These are phyloP conservation scores for Suillus lakei DNA, from an alignment of 768 basidiomycete species.

Conservation along the genomic window DNA sequence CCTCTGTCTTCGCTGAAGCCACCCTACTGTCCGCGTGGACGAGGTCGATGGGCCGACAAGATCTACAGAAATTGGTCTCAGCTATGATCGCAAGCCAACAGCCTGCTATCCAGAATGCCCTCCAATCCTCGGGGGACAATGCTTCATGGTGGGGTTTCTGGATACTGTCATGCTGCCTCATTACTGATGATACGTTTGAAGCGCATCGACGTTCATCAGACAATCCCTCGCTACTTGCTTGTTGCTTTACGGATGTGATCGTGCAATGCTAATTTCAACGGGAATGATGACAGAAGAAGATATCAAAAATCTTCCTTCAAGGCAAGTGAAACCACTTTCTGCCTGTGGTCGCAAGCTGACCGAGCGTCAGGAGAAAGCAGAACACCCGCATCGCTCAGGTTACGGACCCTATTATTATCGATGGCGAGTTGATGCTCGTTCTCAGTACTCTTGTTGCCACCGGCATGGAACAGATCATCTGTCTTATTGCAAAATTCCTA, in stretches of 20 bases:
- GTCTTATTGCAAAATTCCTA: slow-evolving; percentile 65
- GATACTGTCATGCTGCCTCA: not conserved
- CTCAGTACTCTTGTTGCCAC: slow-evolving; percentile 56
- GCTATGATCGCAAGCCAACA: slow-evolving; percentile 51
- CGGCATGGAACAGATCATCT: slow-evolving; percentile 52
- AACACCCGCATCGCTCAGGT: slow-evolving; percentile 45
- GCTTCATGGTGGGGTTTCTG: slow-evolving; percentile 40
- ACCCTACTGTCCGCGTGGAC: slow-evolving; percentile 65
- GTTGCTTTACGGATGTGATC: slow-evolving; percentile 69
- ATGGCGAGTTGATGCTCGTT: slow-evolving; percentile 58
- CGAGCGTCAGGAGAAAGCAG: slow-evolving; percentile 49
- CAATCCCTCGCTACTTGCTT: slow-evolving; percentile 65
- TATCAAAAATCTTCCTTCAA: slow-evolving; percentile 54
- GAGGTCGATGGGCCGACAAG: slow-evolving; percentile 59
- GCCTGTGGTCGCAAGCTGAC: not conserved
- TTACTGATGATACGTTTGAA: not conserved
- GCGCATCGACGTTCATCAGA: slow-evolving; percentile 56
- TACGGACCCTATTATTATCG: slow-evolving; percentile 65
- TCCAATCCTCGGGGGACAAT: slow-evolving; percentile 35
- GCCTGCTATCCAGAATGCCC: slow-evolving; percentile 40
- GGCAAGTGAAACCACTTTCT: slow-evolving; percentile 43
- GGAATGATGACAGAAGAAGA: slow-evolving; percentile 55
- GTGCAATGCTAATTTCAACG: slow-evolving; percentile 47
- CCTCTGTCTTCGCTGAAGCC: slow-evolving; percentile 56
- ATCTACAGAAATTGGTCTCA: slow-evolving; percentile 56